Evolutionary conservation across 2,329 filamentous ascomycete species (phyloP).

Genomic region (Fusarium bulbicola): DNA sequence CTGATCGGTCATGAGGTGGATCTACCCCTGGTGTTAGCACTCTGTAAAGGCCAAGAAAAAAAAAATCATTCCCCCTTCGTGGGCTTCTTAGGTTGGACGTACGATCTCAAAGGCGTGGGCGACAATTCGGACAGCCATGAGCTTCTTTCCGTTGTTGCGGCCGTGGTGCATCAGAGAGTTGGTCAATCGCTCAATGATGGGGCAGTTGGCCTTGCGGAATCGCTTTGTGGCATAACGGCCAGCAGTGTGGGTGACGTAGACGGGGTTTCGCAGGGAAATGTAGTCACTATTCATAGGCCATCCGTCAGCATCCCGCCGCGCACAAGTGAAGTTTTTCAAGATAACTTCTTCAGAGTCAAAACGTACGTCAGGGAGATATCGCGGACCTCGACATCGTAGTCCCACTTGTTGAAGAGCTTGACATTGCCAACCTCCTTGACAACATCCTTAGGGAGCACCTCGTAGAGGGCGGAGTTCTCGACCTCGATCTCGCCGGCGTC

Average conservation of each 20-base stretch:
- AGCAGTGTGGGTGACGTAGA: slow-evolving; percentile 99
- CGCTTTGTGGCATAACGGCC: slow-evolving; percentile 99
- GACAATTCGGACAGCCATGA: slow-evolving; percentile 99
- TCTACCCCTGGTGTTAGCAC: slow-evolving; percentile 63
- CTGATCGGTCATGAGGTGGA: slow-evolving; percentile 99
- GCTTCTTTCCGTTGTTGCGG: slow-evolving; percentile 99
- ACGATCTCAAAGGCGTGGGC: slow-evolving; percentile 99
- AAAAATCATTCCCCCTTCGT: not conserved
- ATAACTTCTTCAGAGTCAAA: slow-evolving; percentile 19
- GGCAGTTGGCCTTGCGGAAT: slow-evolving; percentile 99
- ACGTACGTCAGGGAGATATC: slow-evolving; percentile 99
- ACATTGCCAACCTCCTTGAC: slow-evolving; percentile 87
- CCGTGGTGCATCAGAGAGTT: slow-evolving; percentile 99
- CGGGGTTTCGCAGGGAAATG: slow-evolving; percentile 98
- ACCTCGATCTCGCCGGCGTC: slow-evolving; percentile 95
- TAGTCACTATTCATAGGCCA: slow-evolving; percentile 78
- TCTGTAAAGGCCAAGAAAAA: slow-evolving; percentile 2
- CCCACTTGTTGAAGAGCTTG: slow-evolving; percentile 98
- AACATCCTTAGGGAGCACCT: slow-evolving; percentile 93
- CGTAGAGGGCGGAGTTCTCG: slow-evolving; percentile 77
- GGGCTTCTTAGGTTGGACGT: slow-evolving; percentile 57
- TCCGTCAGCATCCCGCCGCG: slow-evolving; percentile 46
- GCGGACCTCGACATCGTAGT: slow-evolving; percentile 99
- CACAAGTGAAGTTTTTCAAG: slow-evolving; percentile 21
- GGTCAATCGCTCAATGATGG: slow-evolving; percentile 99